These are phyloP conservation scores for Lipomyces kockii DNA, from an alignment of 805 yeast genomes.

Conservation along the genomic window DNA sequence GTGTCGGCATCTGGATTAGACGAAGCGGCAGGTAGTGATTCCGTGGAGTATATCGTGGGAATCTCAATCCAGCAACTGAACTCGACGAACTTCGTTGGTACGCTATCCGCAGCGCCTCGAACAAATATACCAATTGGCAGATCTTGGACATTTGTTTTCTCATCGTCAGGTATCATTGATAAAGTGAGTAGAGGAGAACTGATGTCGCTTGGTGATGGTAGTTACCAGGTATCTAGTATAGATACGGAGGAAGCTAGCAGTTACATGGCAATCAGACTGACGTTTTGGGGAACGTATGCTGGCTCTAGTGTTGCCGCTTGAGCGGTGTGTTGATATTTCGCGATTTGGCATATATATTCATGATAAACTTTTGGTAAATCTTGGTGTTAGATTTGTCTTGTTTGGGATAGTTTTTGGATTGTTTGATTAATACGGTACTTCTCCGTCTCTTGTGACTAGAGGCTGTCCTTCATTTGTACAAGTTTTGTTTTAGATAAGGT, in stretches of 20 bases:
- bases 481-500: background rate
- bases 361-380: background rate
- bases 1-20: background rate
- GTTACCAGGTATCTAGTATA: conserved; percentile 24
- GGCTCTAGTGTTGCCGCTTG: background rate
- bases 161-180: conserved; percentile 13
- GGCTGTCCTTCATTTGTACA: background rate
- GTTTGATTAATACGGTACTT: background rate
- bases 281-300: conserved; percentile 27
- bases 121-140: conserved; percentile 31
- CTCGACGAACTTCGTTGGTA: conserved; percentile 25
- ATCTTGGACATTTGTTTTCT: conserved; percentile 26
- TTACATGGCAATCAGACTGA: conserved; percentile 28
- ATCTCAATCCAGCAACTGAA: conserved; percentile 21
- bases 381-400: background rate
- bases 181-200: conserved; percentile 29
- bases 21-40: background rate
- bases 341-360: background rate
- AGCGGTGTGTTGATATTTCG: background rate
- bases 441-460: background rate
- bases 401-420: background rate
- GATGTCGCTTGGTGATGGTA: conserved; percentile 7
- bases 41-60: conserved; percentile 10
- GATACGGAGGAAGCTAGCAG: conserved; percentile 27
- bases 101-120: conserved; percentile 30